Evolutionary conservation across 805 yeast genomes (phyloP).

Genomic region (Myxozyma mucilagina): DNA sequence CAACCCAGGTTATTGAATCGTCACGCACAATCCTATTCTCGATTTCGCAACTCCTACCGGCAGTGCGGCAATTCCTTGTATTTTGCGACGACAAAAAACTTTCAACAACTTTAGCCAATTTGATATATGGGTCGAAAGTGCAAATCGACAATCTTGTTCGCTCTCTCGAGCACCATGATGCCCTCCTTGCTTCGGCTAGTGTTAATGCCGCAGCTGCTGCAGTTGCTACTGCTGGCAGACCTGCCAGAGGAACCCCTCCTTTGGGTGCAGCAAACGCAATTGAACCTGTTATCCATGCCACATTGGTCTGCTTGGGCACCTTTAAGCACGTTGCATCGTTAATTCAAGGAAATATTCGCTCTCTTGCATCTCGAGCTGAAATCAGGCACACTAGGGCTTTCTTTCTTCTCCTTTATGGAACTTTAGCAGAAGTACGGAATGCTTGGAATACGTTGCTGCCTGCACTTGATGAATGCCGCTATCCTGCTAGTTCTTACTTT

Average conservation of each 20-base stretch:
- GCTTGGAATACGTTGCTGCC: slow-evolving; percentile 55
- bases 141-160: slow-evolving; percentile 32
- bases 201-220: slow-evolving; percentile 4
- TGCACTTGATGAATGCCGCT: slow-evolving; percentile 26
- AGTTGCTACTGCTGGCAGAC: slow-evolving; percentile 29
- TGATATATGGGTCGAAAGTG: slow-evolving; percentile 22
- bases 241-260: slow-evolving; percentile 30
- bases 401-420: slow-evolving; percentile 59
- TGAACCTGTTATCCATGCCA: slow-evolving; percentile 43
- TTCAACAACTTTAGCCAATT: slow-evolving; percentile 19
- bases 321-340: slow-evolving; percentile 55
- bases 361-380: slow-evolving; percentile 59
- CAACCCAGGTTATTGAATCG: slow-evolving; percentile 27
- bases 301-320: slow-evolving; percentile 45
- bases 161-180: slow-evolving; percentile 33
- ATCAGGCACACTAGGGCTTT: slow-evolving; percentile 65
- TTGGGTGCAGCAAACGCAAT: slow-evolving; percentile 31
- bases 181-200: slow-evolving; percentile 20
- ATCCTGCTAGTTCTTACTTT: not conserved
- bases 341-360: slow-evolving; percentile 50
- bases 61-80: slow-evolving; percentile 30
- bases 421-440: slow-evolving; percentile 66
- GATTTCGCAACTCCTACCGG: slow-evolving; percentile 33
- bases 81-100: slow-evolving; percentile 31
- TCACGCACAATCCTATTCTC: slow-evolving; percentile 34